These are phyloP conservation scores for Boletus coccyginus DNA, from an alignment of 768 basidiomycete genomes.

Conservation along the genomic window DNA sequence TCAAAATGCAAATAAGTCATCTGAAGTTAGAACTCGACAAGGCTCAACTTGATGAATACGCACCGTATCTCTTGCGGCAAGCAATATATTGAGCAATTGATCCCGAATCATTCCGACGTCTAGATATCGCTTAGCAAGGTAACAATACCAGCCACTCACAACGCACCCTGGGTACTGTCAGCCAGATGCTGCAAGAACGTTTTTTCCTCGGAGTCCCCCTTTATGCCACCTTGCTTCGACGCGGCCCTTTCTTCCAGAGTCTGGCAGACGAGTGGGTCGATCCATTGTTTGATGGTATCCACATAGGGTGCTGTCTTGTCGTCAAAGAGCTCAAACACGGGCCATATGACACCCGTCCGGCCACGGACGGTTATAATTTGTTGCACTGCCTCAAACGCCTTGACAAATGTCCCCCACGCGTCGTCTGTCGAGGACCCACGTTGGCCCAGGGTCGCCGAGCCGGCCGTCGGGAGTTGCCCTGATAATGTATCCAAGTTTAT, in stretches of 20 bases:
- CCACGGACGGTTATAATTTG: constrained; percentile 34
- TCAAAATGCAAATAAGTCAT: neutral
- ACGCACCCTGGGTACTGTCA: constrained; percentile 59
- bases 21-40: neutral
- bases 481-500: constrained; percentile 60
- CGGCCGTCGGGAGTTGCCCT: constrained; percentile 49
- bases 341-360: constrained; percentile 41
- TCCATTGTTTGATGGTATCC: constrained; percentile 38
- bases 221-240: constrained; percentile 37
- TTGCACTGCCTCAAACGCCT: constrained; percentile 41
- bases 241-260: constrained; percentile 47
- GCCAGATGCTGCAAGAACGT: constrained; percentile 68
- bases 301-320: constrained; percentile 38
- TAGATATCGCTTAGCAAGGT: constrained; percentile 28
- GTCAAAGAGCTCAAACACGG: constrained; percentile 38
- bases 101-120: constrained; percentile 69
- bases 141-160: neutral
- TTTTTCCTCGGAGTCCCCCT: constrained; percentile 45
- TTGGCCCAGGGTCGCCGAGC: constrained; percentile 43
- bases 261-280: constrained; percentile 60
- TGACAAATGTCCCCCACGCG: constrained; percentile 55
- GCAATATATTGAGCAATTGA: constrained; percentile 72
- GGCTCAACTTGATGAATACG: constrained; percentile 18
- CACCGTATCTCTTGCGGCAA: constrained; percentile 79
- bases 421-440: constrained; percentile 62